Evolutionary conservation across 2,329 filamentous ascomycete genomes (phyloP).

Genomic region (Colletotrichum agaves): DNA sequence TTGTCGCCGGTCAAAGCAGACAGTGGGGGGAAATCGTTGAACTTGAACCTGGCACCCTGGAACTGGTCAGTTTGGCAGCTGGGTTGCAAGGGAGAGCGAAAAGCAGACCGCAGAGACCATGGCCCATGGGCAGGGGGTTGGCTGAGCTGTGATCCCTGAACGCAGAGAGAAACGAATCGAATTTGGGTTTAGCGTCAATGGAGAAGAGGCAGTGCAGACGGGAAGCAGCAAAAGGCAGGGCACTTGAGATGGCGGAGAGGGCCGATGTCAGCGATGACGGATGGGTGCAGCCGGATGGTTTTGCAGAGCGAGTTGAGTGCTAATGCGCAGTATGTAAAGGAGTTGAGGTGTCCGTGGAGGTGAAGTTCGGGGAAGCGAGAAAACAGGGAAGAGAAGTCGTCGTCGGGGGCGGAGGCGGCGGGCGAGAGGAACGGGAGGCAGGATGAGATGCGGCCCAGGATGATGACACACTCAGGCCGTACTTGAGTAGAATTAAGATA

Average conservation of each 20-base stretch:
- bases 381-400: background rate
- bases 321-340: background rate
- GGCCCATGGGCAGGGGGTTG: background rate
- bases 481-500: too few relatives aligned
- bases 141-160: slow-evolving; percentile 27
- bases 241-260: background rate
- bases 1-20: slow-evolving; percentile 19
- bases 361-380: slow-evolving; percentile 4
- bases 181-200: slow-evolving; percentile 17
- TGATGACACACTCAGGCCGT: too few relatives aligned
- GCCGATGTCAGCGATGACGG: background rate
- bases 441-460: background rate
- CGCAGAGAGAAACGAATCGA: slow-evolving; percentile 25
- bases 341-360: background rate
- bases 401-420: background rate
- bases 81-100: slow-evolving; percentile 3
- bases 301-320: background rate
- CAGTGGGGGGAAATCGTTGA: slow-evolving; percentile 4
- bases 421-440: background rate
- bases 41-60: slow-evolving; percentile 16
- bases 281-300: background rate
- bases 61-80: background rate
- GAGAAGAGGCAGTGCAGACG: slow-evolving; percentile 22
- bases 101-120: background rate
- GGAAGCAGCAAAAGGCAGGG: background rate